Evolutionary conservation across 768 basidiomycete species (phyloP).

Genomic region (Tylopilus sp.): DNA sequence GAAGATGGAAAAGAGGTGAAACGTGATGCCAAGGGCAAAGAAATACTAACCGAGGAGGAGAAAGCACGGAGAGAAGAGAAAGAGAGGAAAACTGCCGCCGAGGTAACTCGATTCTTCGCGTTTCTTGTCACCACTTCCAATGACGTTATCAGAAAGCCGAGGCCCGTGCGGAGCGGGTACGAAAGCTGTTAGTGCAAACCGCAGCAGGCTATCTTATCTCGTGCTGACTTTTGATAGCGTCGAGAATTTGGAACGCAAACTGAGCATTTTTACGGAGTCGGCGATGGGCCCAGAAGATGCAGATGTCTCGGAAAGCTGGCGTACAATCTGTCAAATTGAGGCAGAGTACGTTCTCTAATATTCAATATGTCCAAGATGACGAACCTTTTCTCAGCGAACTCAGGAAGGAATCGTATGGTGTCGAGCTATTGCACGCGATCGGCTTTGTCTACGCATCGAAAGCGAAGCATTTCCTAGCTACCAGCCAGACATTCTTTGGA

Average conservation of each 20-base stretch:
- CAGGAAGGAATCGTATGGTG: constrained; percentile 82
- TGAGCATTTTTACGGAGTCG: constrained; percentile 85
- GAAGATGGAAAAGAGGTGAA: constrained; percentile 38
- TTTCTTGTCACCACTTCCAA: constrained; percentile 4
- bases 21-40: constrained; percentile 52
- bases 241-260: constrained; percentile 75
- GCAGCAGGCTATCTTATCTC: neutral
- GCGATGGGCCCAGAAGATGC: constrained; percentile 65
- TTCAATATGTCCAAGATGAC: neutral
- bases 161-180: constrained; percentile 70
- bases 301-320: constrained; percentile 70
- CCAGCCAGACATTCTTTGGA: constrained; percentile 65
- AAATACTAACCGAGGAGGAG: constrained; percentile 65
- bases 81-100: constrained; percentile 58
- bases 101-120: constrained; percentile 43
- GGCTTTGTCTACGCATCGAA: constrained; percentile 84
- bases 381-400: constrained; percentile 53
- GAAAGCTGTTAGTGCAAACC: constrained; percentile 46
- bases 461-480: constrained; percentile 79
- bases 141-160: constrained; percentile 62
- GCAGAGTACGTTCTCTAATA: constrained; percentile 59
- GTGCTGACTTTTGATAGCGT: constrained; percentile 33
- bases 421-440: constrained; percentile 80
- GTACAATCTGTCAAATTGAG: constrained; percentile 74
- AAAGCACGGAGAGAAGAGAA: constrained; percentile 73